Conservation (phyloP, 805 yeast genomes). For the Dipodascus geniculatus region DNA sequence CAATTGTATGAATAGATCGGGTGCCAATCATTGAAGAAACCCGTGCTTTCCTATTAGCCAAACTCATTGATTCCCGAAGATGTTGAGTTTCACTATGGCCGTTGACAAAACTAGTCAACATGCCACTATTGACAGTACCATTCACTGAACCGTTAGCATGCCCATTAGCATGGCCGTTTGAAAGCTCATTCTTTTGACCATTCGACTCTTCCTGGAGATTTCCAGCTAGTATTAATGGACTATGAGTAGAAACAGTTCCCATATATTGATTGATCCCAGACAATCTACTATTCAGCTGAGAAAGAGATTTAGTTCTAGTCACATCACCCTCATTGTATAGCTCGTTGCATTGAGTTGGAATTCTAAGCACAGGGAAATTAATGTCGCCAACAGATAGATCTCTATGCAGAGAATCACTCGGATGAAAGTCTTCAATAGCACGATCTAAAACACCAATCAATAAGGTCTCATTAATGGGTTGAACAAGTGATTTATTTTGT, state of each 20-base stretch:
- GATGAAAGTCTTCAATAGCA: not conserved
- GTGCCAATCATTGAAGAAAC: not conserved
- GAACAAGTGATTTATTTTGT: not conserved
- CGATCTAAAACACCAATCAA: not conserved
- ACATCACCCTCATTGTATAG: conserved; percentile 6
- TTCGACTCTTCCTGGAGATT: not conserved
- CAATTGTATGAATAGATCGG: not conserved
- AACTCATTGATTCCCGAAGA: not conserved
- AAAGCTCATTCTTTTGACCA: not conserved
- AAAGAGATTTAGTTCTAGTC: conserved; percentile 11
- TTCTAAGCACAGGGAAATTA: not conserved
- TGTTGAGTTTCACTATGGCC: not conserved
- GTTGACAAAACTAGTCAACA: too few species aligned
- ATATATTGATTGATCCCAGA: not conserved
- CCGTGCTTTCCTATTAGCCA: not conserved
- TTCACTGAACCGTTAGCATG: not conserved
- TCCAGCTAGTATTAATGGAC: not conserved
- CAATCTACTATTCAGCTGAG: conserved; percentile 7
- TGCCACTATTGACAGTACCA: not conserved
- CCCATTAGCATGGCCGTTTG: not conserved
- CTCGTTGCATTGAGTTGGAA: conserved; percentile 1
- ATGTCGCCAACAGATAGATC: not conserved
- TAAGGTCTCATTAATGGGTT: not conserved
- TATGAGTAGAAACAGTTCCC: not conserved
- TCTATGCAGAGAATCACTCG: not conserved